A percentile compares a stretch with the other conserved stretches of the same genome.
phyloP scores from a whole-genome alignment of 2,329 filamentous ascomycete genomes.

The Venturiaceae sp. region DNA sequence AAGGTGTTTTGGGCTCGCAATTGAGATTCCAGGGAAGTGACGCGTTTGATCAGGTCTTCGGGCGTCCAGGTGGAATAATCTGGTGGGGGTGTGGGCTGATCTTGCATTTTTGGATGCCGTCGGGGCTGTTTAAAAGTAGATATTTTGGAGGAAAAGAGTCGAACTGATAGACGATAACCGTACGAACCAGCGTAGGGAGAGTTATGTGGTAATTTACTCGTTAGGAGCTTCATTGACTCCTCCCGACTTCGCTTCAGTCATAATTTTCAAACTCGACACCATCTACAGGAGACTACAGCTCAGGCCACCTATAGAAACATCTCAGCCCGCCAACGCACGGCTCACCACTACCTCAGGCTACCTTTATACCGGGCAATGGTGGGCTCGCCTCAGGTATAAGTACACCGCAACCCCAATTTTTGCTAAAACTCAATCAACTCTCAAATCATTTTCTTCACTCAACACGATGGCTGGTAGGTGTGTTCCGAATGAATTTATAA shows the following conservation, averaged over 20 bases:
- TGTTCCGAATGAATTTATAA: too few species aligned
- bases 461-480: too few species aligned
- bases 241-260: background rate
- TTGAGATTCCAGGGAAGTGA: slow-evolving; percentile 58
- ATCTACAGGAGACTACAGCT: too few species aligned
- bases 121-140: background rate
- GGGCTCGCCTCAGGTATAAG: too few species aligned
- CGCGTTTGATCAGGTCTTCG: slow-evolving; percentile 56
- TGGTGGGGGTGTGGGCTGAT: background rate
- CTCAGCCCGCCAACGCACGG: too few species aligned
- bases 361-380: too few species aligned
- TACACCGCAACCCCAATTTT: too few species aligned
- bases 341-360: too few species aligned
- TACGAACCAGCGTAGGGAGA: background rate
- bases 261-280: too few species aligned
- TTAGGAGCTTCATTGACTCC: background rate
- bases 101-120: background rate
- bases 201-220: background rate
- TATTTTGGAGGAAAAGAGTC: background rate
- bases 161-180: background rate
- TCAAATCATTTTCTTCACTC: too few species aligned
- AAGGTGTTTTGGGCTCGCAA: slow-evolving; percentile 41
- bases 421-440: too few species aligned
- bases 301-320: too few species aligned
- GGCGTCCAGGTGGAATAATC: slow-evolving; percentile 59